These are phyloP conservation scores for Candida parachauliodes DNA, from an alignment of 805 yeast species.

Conservation along the genomic window DNA sequence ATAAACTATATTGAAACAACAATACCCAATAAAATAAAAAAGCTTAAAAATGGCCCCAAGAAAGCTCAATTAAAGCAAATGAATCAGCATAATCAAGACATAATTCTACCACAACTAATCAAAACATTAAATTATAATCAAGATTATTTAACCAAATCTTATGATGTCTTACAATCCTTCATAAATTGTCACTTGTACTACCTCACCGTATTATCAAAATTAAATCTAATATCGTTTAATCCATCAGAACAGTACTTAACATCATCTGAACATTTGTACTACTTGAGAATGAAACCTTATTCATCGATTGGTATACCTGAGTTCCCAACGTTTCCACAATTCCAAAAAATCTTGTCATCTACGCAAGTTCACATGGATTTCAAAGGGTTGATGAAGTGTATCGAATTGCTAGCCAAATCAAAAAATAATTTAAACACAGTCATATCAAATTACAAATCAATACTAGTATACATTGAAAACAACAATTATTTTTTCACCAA, in stretches of 20 bases:
- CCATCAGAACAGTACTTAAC: conserved; percentile 21
- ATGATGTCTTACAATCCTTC: conserved; percentile 16
- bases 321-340: conserved; percentile 48
- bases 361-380: conserved; percentile 7
- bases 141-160: conserved; percentile 17
- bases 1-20: conserved; percentile 29
- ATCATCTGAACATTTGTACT: conserved; percentile 21
- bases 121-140: conserved; percentile 20
- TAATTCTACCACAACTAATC: conserved; percentile 34
- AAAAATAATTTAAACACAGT: conserved; percentile 1
- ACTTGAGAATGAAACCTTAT: conserved; percentile 73
- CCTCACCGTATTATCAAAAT: conserved; percentile 17
- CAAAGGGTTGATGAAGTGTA: conserved; percentile 6
- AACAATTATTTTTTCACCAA: conserved; percentile 3
- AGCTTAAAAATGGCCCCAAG: conserved; percentile 49
- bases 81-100: conserved; percentile 26
- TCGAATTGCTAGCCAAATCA: conserved; percentile 6
- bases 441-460: background rate
- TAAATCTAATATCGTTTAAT: conserved; percentile 19
- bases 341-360: conserved; percentile 10
- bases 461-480: conserved; percentile 6
- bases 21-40: conserved; percentile 41
- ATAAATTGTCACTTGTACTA: conserved; percentile 18
- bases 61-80: conserved; percentile 33
- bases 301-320: conserved; percentile 76